phyloP scores from a whole-genome alignment of 2,329 filamentous ascomycete genomes.

The Pyrenophora teres region DNA sequence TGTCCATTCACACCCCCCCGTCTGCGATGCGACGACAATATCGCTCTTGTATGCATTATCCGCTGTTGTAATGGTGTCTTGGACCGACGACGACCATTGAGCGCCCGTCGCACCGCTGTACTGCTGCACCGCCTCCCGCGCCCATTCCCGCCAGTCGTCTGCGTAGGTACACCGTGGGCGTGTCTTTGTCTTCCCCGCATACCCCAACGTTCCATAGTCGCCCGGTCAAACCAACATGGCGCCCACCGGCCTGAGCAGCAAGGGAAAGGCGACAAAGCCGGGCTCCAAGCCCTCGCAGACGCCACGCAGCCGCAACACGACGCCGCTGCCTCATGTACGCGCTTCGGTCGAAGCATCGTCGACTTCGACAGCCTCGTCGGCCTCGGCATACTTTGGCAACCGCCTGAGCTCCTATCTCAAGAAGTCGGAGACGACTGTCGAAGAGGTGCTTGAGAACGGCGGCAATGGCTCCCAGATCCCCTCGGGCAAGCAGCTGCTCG shows the following conservation, averaged over 20 bases:
- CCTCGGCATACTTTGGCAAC: conserved; percentile 66
- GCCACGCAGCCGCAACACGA: conserved; percentile 74
- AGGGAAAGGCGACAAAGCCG: conserved; percentile 59
- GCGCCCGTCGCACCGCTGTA: no score
- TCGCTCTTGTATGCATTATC: not conserved
- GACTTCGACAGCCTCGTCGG: conserved; percentile 50
- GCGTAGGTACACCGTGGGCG: not conserved
- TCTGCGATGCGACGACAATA: not conserved
- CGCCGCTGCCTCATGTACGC: conserved; percentile 65
- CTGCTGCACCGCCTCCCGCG: not conserved
- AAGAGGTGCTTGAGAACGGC: conserved; percentile 70
- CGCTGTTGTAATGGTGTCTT: no score
- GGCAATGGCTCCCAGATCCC: conserved; percentile 58
- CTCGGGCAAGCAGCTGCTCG: conserved; percentile 67
- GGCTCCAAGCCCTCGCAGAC: conserved; percentile 35
- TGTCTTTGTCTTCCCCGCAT: conserved; percentile 13
- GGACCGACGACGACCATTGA: no score
- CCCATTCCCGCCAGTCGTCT: not conserved
- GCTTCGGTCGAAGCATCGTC: conserved; percentile 48
- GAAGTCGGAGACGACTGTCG: conserved; percentile 65
- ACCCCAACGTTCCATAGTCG: conserved; percentile 6
- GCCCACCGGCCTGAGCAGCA: conserved; percentile 42
- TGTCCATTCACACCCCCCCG: not conserved
- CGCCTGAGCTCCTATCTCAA: conserved; percentile 58
- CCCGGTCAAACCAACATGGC: conserved; percentile 33